Evolutionary conservation across 1,284 basidiomycete genomes (phyloP).

Genomic region (Cystobasidium sp.): DNA sequence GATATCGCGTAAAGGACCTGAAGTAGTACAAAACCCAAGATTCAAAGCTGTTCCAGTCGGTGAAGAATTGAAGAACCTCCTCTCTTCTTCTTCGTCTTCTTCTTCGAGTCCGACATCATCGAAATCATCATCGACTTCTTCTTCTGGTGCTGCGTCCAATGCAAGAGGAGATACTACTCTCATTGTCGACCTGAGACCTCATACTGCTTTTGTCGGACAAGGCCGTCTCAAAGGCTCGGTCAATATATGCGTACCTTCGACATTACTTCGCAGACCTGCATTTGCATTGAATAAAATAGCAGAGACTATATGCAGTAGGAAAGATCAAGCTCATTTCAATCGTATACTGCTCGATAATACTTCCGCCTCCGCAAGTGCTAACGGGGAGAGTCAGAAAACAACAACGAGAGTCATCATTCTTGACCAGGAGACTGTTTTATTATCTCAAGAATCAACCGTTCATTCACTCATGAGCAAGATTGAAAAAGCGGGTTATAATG

Average conservation of each 20-base stretch:
- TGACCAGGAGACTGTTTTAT: slow-evolving; percentile 71
- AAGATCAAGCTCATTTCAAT: slow-evolving; percentile 56
- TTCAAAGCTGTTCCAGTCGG: slow-evolving; percentile 6
- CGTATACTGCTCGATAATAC: slow-evolving; percentile 58
- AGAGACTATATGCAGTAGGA: slow-evolving; percentile 70
- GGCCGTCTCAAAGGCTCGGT: slow-evolving; percentile 75
- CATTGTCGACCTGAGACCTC: slow-evolving; percentile 74
- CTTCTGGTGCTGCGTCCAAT: too few relatives aligned
- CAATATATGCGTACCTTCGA: slow-evolving; percentile 89
- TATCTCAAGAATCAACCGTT: slow-evolving; percentile 71
- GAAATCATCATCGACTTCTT: too few relatives aligned
- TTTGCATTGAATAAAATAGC: slow-evolving; percentile 75
- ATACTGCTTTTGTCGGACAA: slow-evolving; percentile 67
- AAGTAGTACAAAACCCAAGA: slow-evolving; percentile 19
- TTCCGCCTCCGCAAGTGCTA: background rate
- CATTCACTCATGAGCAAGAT: slow-evolving; percentile 84
- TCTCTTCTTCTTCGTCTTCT: background rate
- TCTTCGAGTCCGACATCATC: too few relatives aligned
- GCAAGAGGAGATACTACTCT: too few relatives aligned
- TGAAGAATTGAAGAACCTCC: slow-evolving; percentile 1
- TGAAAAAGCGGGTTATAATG: slow-evolving; percentile 68
- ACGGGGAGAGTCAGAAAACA: background rate
- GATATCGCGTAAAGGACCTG: slow-evolving; percentile 19
- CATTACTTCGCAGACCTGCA: slow-evolving; percentile 83
- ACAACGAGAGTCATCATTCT: slow-evolving; percentile 71